Conservation (phyloP, 2,329 filamentous ascomycete genomes). For the Beauveria varroae region DNA sequence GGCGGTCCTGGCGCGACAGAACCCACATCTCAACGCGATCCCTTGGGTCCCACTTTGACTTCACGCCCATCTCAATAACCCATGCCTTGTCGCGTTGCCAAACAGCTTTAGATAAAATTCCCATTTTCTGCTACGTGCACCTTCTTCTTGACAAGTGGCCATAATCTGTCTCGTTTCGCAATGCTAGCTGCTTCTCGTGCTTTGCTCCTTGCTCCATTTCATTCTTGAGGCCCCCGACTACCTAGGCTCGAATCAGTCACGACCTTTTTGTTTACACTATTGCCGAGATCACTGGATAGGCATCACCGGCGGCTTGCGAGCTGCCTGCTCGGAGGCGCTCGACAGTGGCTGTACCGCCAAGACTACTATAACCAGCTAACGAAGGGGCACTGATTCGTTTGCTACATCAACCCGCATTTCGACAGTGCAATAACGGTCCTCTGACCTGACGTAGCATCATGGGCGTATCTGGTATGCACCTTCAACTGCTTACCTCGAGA, state of each 20-base stretch:
- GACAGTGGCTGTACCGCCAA: neutral
- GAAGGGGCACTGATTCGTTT: neutral
- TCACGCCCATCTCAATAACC: neutral
- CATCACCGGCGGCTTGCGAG: neutral
- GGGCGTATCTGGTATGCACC: conserved; percentile 29
- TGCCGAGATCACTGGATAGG: neutral
- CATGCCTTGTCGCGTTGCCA: conserved; percentile 4
- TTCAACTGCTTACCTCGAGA: neutral
- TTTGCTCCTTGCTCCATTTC: conserved; percentile 6
- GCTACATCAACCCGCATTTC: neutral
- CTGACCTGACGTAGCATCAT: conserved; percentile 18
- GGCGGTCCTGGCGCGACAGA: conserved; percentile 2
- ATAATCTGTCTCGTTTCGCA: neutral
- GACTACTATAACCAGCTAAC: neutral
- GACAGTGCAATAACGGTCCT: neutral
- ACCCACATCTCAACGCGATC: conserved; percentile 8
- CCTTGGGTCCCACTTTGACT: neutral
- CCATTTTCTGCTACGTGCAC: neutral
- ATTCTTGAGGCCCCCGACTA: neutral
- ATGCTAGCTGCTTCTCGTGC: neutral
- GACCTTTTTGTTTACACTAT: neutral
- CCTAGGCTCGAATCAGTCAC: neutral
- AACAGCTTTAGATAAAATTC: conserved; percentile 1
- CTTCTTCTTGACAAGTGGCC: neutral
- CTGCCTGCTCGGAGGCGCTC: neutral